These are phyloP conservation scores for Saccharata proteae DNA, from an alignment of 2,329 filamentous ascomycete species.

Conservation along the genomic window DNA sequence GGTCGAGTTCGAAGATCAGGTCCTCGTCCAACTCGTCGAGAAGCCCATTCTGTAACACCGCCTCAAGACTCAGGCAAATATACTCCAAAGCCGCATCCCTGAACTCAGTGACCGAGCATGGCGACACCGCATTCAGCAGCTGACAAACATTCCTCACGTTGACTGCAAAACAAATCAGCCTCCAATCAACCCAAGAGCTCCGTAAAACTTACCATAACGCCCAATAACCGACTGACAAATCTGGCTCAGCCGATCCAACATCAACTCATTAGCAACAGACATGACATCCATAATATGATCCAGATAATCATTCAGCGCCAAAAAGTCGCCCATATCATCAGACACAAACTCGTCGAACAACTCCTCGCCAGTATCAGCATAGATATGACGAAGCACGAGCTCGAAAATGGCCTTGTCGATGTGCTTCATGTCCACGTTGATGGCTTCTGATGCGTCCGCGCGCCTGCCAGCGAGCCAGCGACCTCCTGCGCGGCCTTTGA, in stretches of 20 bases:
- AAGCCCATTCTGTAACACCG: conserved; percentile 81
- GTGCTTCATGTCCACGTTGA: conserved; percentile 73
- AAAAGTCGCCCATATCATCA: conserved; percentile 36
- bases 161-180: conserved; percentile 38
- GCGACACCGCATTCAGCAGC: conserved; percentile 74
- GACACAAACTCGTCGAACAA: conserved; percentile 69
- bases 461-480: conserved; percentile 68
- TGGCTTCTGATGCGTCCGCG: conserved; percentile 33
- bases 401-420: conserved; percentile 61
- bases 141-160: conserved; percentile 75
- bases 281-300: conserved; percentile 88
- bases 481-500: conserved; percentile 75
- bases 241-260: conserved; percentile 83
- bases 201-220: conserved; percentile 48
- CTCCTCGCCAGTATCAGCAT: conserved; percentile 68
- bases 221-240: conserved; percentile 79
- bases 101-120: conserved; percentile 72
- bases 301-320: conserved; percentile 63
- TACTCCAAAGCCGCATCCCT: conserved; percentile 84
- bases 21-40: conserved; percentile 78
- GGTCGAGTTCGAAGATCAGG: conserved; percentile 68
- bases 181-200: no score
- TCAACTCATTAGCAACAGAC: conserved; percentile 81
- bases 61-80: conserved; percentile 80
- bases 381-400: conserved; percentile 69